Evolutionary conservation across 306 rosid species (phyloP).

Genomic region (Sphenostylis stenocarpa): DNA sequence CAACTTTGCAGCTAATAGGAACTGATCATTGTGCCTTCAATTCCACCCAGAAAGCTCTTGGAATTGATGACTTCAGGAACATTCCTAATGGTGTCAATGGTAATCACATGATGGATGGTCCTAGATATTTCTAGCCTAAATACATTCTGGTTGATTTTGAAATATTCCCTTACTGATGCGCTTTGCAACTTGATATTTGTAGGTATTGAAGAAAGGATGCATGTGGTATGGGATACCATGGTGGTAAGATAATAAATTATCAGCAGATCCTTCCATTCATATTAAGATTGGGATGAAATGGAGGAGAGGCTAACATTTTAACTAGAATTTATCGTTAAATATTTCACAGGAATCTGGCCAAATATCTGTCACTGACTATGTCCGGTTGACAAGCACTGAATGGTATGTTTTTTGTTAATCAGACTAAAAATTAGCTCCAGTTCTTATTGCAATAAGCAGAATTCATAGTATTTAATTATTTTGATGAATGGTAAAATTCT

Average conservation of each 20-base stretch:
- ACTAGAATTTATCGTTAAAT: slow-evolving; percentile 17
- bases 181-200: slow-evolving; percentile 35
- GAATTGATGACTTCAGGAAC: slow-evolving; percentile 84
- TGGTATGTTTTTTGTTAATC: slow-evolving; percentile 53
- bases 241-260: slow-evolving; percentile 66
- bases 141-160: slow-evolving; percentile 29
- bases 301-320: slow-evolving; percentile 23
- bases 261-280: slow-evolving; percentile 3
- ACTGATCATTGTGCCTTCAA: slow-evolving; percentile 86
- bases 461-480: not conserved
- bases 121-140: slow-evolving; percentile 8
- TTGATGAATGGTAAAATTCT: not conserved
- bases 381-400: slow-evolving; percentile 82
- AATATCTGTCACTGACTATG: slow-evolving; percentile 80
- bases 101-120: slow-evolving; percentile 38
- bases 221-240: slow-evolving; percentile 87
- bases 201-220: slow-evolving; percentile 99
- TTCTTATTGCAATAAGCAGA: slow-evolving; percentile 5
- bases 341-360: slow-evolving; percentile 85
- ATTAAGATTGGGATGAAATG: slow-evolving; percentile 1
- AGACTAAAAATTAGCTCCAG: not conserved
- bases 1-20: slow-evolving; percentile 83
- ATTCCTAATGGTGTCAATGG: slow-evolving; percentile 98
- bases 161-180: slow-evolving; percentile 19
- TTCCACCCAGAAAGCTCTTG: slow-evolving; percentile 84